Base-by-base conservation (phyloP, 495 filamentous ascomycete genomes). In the Wilcoxina mikolae region DNA sequence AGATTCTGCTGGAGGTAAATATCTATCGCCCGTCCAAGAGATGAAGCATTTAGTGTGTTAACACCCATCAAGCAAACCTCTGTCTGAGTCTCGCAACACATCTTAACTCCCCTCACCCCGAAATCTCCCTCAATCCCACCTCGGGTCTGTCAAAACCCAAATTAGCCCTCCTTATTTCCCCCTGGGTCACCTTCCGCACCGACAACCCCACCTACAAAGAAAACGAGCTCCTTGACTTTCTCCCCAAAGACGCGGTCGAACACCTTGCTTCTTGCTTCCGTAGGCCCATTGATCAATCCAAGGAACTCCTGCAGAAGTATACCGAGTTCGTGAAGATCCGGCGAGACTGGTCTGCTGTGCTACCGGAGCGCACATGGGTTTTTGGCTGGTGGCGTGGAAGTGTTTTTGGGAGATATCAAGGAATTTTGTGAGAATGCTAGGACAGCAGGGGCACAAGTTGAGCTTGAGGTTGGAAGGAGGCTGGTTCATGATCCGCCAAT, bases 331-430 rank as follows among this genome's bases (percentile, higher is more conserved):
- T 46, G 43, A 11, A 46, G n/a, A 46, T 12, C n/a, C 15, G 7
- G 7, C 31, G 7, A 11, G 43, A 46, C 3, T 24, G 15, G 15
- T 17, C 23, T 11, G 15, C n/a, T 11, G 23, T 46, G 15, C 43
- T 46, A 18, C 43, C 43, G 22, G n/a, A 46, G 43, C n/a, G 43
- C 2, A 46, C 43, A 11, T 24, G 22, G n/a, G 43, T 46, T 24
- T 20, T 46, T 24, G 2, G n/a, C 43, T 46, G 43, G 43, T 24
- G 43, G 43, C 10, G n/a, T 12, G 22, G 43, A 46, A 24, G 2
- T 46, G 43, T 46, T 46, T 46, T 24, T 46, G n/a, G n/a, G n/a
- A 1, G 43, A 46, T 46, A 46, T 46, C 23, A 46, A 18, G 43
- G 23, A 12, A 7, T 46, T 46, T 24, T 17, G 11, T 24, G 43